Base-by-base conservation (phyloP, 805 yeast species). In the Myxozyma monticola region DNA sequence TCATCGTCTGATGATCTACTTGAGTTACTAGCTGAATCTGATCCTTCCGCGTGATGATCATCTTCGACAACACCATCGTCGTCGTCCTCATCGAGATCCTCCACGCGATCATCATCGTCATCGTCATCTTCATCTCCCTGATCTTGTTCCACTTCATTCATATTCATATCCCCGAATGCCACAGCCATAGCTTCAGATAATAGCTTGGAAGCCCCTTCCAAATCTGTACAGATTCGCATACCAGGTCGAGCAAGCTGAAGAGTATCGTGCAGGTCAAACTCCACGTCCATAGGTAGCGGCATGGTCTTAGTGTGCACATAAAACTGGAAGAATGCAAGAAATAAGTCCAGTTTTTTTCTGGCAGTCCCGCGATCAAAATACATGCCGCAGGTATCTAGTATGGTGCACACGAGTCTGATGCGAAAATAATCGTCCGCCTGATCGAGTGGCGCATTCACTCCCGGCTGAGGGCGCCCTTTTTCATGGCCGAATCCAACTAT, bases 341-440 rank as follows among this genome's bases (percentile, higher is more conserved):
- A 77, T 0, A 71, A 45, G 0, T 63, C 60, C 10, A 79, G 42
- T 31, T 72, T 68, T 3, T 60, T 50, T 12, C 26, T 38, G 7
- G 55, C 45, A 4, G 34, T 15, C 9, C 54, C 57, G 2, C 56
- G 49, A 20, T 49, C 56, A 15, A 60, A 53, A 10, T 52, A 60
- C 7, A 57, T 51, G 2, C 59, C 62, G 31, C 63, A 63, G 8
- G 64, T 65, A n/a, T 66, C 65, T 17, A 83, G 60, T 4, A 80
- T 62, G 0, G 72, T 64, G 24, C 77, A 62, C 17, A 78, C 66
- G 62, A 89, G 67, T 34, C 80, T 80, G 31, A 88, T 70, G 49
- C 96, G 74, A 66, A 88, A 87, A 62, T 82, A 86, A 60, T 86
- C 82, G 59, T 81, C 77, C 0, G 83, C 81, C 10, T 69, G 69